Conservation (phyloP, 805 yeast species). For the Schizosaccharomyces osmophilus region DNA sequence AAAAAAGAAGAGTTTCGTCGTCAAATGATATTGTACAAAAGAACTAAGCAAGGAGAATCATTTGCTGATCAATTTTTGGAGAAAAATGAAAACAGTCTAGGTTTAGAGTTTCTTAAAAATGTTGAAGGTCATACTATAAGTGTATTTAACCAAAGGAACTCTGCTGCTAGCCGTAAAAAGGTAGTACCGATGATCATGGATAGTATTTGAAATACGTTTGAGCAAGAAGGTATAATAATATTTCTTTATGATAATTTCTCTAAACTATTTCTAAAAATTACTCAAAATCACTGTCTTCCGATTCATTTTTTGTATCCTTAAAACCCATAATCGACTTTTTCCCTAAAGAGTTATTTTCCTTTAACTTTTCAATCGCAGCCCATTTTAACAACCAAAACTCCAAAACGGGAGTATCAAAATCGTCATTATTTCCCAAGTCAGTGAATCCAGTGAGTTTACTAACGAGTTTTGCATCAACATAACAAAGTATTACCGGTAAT, state of each 20-base stretch:
- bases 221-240: neutral
- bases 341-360: neutral
- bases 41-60: neutral
- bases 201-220: neutral
- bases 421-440: conserved; percentile 24
- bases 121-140: neutral
- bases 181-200: neutral
- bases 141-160: neutral
- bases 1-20: neutral
- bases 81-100: neutral
- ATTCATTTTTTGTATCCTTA: neutral
- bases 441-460: conserved; percentile 48
- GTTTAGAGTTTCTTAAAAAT: neutral
- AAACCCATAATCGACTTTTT: neutral
- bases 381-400: conserved; percentile 17
- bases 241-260: neutral
- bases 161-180: neutral
- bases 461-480: conserved; percentile 32
- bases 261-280: neutral
- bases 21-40: neutral
- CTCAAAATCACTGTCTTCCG: neutral
- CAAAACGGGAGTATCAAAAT: conserved; percentile 24
- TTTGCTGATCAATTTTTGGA: neutral
- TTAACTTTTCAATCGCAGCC: conserved; percentile 4
- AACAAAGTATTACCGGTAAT: conserved; percentile 45